Evolutionary conservation across 1,284 basidiomycete species (phyloP).

Genomic region (Ceratobasidium sp.): DNA sequence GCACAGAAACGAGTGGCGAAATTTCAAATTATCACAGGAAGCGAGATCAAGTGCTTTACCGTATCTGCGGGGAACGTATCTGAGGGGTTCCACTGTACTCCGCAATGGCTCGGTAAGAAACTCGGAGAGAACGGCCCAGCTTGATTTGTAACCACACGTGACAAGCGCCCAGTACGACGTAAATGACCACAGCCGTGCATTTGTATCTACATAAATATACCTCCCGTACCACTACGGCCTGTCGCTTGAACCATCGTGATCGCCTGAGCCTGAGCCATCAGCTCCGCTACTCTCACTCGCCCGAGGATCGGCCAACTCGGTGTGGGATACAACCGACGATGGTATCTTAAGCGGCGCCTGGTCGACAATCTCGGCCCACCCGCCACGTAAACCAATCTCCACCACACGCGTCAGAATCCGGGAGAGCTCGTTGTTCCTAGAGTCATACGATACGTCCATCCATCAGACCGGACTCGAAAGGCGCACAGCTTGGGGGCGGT

Average conservation of each 20-base stretch:
- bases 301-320: constrained; percentile 32
- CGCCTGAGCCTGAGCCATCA: not conserved
- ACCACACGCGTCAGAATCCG: constrained; percentile 73
- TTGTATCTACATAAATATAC: not conserved
- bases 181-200: too few species aligned
- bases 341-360: constrained; percentile 25
- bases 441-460: not conserved
- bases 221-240: not conserved
- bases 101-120: constrained; percentile 28
- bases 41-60: too few species aligned
- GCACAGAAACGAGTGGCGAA: too few species aligned
- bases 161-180: constrained; percentile 5
- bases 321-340: constrained; percentile 13
- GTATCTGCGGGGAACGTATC: too few species aligned
- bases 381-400: constrained; percentile 71
- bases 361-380: constrained; percentile 65
- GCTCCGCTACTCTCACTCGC: not conserved
- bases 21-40: too few species aligned
- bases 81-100: not conserved
- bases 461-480: not conserved
- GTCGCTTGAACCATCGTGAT: constrained; percentile 1
- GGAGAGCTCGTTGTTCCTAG: constrained; percentile 58
- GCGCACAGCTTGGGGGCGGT: constrained; percentile 35
- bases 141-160: constrained; percentile 36
- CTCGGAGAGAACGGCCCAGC: not conserved